phyloP scores from a whole-genome alignment of 495 filamentous ascomycete species.

The Hyaloscypha hepaticicola region DNA sequence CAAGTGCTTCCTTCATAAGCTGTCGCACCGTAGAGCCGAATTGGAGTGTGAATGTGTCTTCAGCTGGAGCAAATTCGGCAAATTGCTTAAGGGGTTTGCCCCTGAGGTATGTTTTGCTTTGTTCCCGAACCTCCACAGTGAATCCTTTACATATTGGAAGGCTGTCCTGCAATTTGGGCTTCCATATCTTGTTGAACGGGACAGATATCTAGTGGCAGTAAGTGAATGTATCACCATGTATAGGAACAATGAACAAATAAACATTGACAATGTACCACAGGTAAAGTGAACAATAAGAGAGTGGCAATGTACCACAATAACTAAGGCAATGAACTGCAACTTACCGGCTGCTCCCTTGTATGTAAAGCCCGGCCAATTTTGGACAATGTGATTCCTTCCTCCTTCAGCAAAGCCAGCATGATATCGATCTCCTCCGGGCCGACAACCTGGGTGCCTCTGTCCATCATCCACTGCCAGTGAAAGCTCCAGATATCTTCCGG shows the following conservation, averaged over 20 bases:
- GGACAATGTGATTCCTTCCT: not conserved
- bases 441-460: not conserved
- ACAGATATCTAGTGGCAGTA: not conserved
- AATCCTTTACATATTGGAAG: constrained; percentile 9
- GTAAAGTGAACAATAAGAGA: too few relatives aligned
- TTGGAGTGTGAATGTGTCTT: constrained; percentile 4
- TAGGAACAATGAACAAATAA: not conserved
- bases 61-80: constrained; percentile 3
- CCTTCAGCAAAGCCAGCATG: constrained; percentile 9
- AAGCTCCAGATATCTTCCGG: constrained; percentile 13
- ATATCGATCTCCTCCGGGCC: not conserved
- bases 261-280: too few relatives aligned
- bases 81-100: not conserved
- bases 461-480: constrained; percentile 2
- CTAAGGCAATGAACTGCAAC: too few relatives aligned
- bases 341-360: constrained; percentile 12
- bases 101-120: constrained; percentile 3
- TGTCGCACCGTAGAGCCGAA: not conserved
- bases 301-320: too few relatives aligned
- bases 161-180: not conserved
- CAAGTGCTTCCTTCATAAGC: constrained; percentile 12
- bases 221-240: not conserved
- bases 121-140: not conserved
- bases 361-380: not conserved
- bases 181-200: not conserved